Evolutionary conservation across 2,329 filamentous ascomycete genomes (phyloP), one percentile per base, ranked within the genome.

Genomic region (Bipolaris oryzae): DNA sequence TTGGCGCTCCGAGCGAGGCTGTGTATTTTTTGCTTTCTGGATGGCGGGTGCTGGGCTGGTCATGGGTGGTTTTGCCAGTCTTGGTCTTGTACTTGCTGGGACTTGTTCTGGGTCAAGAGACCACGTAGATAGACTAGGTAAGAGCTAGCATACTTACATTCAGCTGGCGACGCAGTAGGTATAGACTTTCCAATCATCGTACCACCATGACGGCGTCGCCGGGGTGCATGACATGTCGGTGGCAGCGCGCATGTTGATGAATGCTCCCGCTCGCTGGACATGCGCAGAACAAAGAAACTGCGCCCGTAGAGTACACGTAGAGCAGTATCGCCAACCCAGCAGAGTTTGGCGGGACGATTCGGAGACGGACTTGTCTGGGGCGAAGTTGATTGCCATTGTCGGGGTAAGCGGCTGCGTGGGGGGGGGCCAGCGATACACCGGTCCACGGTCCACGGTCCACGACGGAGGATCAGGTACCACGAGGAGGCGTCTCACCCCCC

Each of bases 401-500:
- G 49, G 31, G 34, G 33, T 35, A 57, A 53, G 52, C 46, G 49
- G 57, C 42, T 60, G 58, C 73, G 72, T 71, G 72, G 71, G 62
- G 31, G 25, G 71, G 62, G 41, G 48, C 46, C 25, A 46, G 25
- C 25, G 25, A 44, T 44, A 49, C 42, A 44, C 25, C 53, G 61
- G 60, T 68, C 60, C 25, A 28, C 53, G 61, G 60, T 68, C 60
- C 25, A 28, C 53, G 59, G 60, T 68, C 60, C 62, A 64, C 58
- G 55, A 63, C 58, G 55, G 62, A 60, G 47, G 57, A 67, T 71
- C 71, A 76, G 71, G 72, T 67, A 75, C 73, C 60, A 53, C 58
- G 59, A 57, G 58, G 55, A 59, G 60, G 62, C 57, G 63, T 60
- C 55, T 58, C 5, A 15, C 15, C n/a, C 33, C 33, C 37, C 45